These are phyloP conservation scores for Epithele typhae DNA, from an alignment of 768 basidiomycete genomes.

Conservation along the genomic window DNA sequence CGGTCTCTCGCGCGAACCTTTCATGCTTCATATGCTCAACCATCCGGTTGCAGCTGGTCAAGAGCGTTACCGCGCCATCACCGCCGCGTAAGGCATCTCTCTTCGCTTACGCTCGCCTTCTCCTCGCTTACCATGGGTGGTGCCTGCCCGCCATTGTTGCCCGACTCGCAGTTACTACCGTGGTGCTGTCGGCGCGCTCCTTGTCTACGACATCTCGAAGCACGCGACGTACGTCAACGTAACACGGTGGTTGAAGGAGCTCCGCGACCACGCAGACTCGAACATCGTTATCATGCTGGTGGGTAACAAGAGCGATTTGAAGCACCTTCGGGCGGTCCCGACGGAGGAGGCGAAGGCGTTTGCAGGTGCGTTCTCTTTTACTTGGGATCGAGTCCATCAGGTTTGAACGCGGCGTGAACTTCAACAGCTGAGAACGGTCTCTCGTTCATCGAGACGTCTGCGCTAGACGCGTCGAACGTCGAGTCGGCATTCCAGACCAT, in stretches of 20 bases:
- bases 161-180: slow-evolving; percentile 94
- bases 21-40: not conserved
- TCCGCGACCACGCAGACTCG: slow-evolving; percentile 87
- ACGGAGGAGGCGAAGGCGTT: slow-evolving; percentile 97
- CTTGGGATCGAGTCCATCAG: too few species aligned
- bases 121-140: too few species aligned
- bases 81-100: slow-evolving; percentile 70
- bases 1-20: not conserved
- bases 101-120: not conserved
- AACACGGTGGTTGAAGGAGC: slow-evolving; percentile 93
- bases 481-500: slow-evolving; percentile 97
- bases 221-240: slow-evolving; percentile 94
- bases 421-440: slow-evolving; percentile 79
- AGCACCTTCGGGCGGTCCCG: slow-evolving; percentile 92
- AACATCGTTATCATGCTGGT: slow-evolving; percentile 25
- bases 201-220: slow-evolving; percentile 94
- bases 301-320: slow-evolving; percentile 76
- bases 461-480: slow-evolving; percentile 98
- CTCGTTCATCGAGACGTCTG: slow-evolving; percentile 98
- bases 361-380: slow-evolving; percentile 59
- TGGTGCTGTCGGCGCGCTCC: slow-evolving; percentile 88
- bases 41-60: slow-evolving; percentile 70
- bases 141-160: too few species aligned
- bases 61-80: slow-evolving; percentile 96
- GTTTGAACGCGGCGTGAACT: not conserved